A percentile compares a stretch with the other conserved stretches of the same genome.
Evolutionary conservation across 345 rosid species (phyloP).

Genomic region (Populus nigra): DNA sequence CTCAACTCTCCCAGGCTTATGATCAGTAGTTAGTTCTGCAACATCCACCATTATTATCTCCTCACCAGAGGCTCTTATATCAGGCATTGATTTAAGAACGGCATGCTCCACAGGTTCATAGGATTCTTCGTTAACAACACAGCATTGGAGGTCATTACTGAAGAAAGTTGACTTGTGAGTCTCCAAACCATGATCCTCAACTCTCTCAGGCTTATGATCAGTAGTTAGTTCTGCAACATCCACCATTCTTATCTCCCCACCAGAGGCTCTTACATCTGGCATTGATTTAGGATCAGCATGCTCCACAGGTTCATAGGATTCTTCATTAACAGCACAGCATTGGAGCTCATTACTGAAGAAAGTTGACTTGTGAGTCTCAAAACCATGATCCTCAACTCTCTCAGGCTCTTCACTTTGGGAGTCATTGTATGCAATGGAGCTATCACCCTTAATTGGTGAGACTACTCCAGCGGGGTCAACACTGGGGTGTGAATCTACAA

Average conservation of each 20-base stretch:
- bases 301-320: conserved; percentile 27
- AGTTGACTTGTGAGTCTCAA: conserved; percentile 7
- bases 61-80: conserved; percentile 24
- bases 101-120: conserved; percentile 29
- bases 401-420: conserved; percentile 1
- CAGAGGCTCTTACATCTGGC: conserved; percentile 20
- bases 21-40: conserved; percentile 1
- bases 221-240: background rate
- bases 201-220: background rate
- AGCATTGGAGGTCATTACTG: conserved; percentile 25
- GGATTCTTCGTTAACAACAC: conserved; percentile 18
- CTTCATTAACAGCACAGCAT: conserved; percentile 20
- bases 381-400: background rate
- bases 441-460: too few relatives aligned
- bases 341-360: conserved; percentile 24
- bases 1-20: background rate
- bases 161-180: conserved; percentile 11
- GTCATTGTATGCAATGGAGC: too few relatives aligned
- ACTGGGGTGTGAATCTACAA: too few relatives aligned
- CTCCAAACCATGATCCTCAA: background rate
- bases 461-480: too few relatives aligned
- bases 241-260: conserved; percentile 15
- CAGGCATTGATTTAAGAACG: conserved; percentile 12
- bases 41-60: conserved; percentile 2
- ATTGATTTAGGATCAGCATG: conserved; percentile 13